Evolutionary conservation across 2,329 filamentous ascomycete genomes (phyloP).

Genomic region (Aspergillus novoparasiticus): DNA sequence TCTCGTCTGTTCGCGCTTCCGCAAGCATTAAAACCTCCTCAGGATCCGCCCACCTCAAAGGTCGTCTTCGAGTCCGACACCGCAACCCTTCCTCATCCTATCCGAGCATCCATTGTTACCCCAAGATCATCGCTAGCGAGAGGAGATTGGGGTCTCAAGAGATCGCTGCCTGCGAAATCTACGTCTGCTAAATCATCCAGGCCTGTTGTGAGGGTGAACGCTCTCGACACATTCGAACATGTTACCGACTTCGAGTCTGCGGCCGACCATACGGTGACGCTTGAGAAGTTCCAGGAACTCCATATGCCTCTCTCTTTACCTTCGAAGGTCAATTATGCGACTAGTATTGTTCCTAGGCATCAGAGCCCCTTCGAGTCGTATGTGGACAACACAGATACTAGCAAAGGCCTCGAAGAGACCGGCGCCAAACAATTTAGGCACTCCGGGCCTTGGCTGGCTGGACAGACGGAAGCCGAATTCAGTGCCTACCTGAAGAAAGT

Average conservation of each 20-base stretch:
- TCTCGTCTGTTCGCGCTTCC: conserved; percentile 91
- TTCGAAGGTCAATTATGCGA: conserved; percentile 35
- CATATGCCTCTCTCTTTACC: conserved; percentile 67
- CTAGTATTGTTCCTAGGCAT: conserved; percentile 31
- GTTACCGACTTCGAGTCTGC: conserved; percentile 87
- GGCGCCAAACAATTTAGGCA: conserved; percentile 57
- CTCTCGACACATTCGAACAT: conserved; percentile 82
- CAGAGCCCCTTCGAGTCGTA: conserved; percentile 46
- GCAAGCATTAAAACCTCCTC: conserved; percentile 67
- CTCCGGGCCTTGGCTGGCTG: conserved; percentile 60
- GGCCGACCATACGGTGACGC: conserved; percentile 75
- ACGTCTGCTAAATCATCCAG: conserved; percentile 69
- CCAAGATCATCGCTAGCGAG: conserved; percentile 69
- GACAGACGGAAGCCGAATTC: conserved; percentile 60
- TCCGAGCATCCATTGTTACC: conserved; percentile 78
- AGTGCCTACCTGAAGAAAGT: conserved; percentile 52
- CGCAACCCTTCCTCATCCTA: conserved; percentile 78
- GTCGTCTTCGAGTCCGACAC: conserved; percentile 62
- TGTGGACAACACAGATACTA: conserved; percentile 49
- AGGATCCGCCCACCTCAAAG: conserved; percentile 52
- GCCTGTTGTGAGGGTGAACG: conserved; percentile 74
- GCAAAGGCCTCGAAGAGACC: conserved; percentile 32
- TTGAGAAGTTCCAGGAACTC: conserved; percentile 85
- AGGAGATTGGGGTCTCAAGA: conserved; percentile 93
- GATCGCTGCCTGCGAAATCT: conserved; percentile 74